A percentile compares a stretch with the other conserved stretches of the same genome.
Conservation (phyloP, 208 protist genomes). For the Wallacemonas collosoma region DNA sequence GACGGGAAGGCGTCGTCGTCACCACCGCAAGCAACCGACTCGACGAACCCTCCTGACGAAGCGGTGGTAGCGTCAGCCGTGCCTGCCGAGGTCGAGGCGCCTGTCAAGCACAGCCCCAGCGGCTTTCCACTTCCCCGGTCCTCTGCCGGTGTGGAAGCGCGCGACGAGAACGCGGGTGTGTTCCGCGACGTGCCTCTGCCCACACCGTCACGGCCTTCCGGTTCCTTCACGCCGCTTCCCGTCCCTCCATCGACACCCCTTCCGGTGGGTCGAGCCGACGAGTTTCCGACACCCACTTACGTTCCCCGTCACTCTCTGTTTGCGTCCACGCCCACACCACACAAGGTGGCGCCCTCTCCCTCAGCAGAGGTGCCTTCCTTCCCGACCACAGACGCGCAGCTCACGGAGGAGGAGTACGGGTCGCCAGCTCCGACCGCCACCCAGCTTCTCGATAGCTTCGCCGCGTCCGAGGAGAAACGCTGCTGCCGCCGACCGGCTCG, state of each 20-base stretch:
- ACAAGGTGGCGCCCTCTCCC: not conserved
- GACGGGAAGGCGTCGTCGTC: not conserved
- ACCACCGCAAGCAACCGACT: not conserved
- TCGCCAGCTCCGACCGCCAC: constrained; percentile 31
- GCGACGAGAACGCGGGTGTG: not conserved
- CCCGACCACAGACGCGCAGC: too few species aligned
- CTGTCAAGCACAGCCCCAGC: constrained; percentile 13
- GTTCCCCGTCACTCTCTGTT: constrained; percentile 21
- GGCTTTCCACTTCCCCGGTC: constrained; percentile 1
- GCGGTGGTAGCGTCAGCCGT: too few species aligned
- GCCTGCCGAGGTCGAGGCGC: not conserved
- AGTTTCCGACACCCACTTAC: constrained; percentile 42
- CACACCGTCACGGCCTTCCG: not conserved
- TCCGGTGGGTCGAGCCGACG: constrained; percentile 1
- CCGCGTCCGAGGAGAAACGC: constrained; percentile 31
- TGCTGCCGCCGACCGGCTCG: constrained; percentile 19
- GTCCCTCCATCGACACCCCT: not conserved
- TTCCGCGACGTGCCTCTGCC: not conserved
- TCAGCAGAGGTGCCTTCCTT: too few species aligned
- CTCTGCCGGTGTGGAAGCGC: not conserved
- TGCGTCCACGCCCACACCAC: constrained; percentile 5
- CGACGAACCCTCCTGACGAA: too few species aligned
- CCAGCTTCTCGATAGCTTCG: constrained; percentile 25
- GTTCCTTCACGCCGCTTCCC: constrained; percentile 9
- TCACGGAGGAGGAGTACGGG: not conserved